Conservation (phyloP, 2,329 filamentous ascomycete genomes). For the Phyllosticta ampelicida region DNA sequence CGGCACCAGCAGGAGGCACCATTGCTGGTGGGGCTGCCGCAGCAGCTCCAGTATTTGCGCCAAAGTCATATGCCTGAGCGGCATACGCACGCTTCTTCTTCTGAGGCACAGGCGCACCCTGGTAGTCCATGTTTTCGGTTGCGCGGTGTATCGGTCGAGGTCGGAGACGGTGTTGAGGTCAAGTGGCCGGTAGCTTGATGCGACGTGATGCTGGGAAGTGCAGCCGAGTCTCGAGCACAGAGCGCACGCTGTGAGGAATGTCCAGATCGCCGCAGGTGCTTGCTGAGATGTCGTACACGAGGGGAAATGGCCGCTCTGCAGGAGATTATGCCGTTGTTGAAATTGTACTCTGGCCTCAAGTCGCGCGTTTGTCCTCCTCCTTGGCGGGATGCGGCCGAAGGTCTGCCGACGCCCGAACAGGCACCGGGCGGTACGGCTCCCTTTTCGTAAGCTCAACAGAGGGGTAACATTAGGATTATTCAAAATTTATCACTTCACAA, state of each 20-base stretch:
- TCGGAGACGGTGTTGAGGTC: slow-evolving; percentile 2
- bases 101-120: slow-evolving; percentile 26
- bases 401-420: slow-evolving; percentile 1
- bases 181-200: slow-evolving; percentile 10
- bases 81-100: slow-evolving; percentile 96
- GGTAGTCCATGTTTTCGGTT: slow-evolving; percentile 7
- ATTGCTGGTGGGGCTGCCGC: slow-evolving; percentile 36
- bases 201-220: slow-evolving; percentile 9
- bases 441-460: not conserved
- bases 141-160: not conserved
- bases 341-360: not conserved
- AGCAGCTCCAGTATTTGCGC: slow-evolving; percentile 54
- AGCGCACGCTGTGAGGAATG: not conserved
- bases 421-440: not conserved
- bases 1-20: slow-evolving; percentile 40
- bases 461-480: no score
- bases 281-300: not conserved
- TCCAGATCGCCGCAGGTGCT: not conserved
- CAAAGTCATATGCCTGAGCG: slow-evolving; percentile 89
- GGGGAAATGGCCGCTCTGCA: not conserved
- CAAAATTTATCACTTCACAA: no score
- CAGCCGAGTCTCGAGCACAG: not conserved
- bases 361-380: slow-evolving; percentile 5
- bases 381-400: slow-evolving; percentile 3
- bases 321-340: not conserved